These are phyloP conservation scores for Coemansia sp. DNA, from an alignment of 192 early-diverging fungal genomes.

Conservation along the genomic window DNA sequence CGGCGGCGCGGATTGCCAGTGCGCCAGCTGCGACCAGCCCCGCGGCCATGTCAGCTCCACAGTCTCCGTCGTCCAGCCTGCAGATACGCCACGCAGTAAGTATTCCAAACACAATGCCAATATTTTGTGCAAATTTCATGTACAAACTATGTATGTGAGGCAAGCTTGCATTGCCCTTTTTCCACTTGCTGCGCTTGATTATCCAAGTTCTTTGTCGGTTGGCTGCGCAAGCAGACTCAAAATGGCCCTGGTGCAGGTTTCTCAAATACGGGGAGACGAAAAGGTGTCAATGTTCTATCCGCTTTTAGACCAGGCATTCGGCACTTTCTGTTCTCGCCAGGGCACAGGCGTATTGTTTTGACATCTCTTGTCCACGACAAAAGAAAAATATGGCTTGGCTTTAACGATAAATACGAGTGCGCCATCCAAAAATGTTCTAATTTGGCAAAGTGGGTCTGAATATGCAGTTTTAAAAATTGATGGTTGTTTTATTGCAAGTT, in stretches of 20 bases:
- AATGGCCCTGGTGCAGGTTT: not conserved
- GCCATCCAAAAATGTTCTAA: not conserved
- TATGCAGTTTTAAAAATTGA: not conserved
- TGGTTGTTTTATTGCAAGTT: constrained; percentile 3
- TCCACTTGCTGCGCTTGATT: too few species aligned
- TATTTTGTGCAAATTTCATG: not conserved
- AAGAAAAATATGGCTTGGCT: not conserved
- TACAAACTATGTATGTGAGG: not conserved
- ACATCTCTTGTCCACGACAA: not conserved
- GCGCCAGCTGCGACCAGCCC: not conserved
- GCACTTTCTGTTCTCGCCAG: not conserved
- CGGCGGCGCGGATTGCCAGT: not conserved
- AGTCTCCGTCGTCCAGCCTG: constrained; percentile 6
- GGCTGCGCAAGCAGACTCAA: too few species aligned
- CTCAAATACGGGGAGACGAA: not conserved
- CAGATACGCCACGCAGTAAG: constrained; percentile 27
- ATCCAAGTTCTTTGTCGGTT: too few species aligned
- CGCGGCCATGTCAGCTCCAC: constrained; percentile 5
- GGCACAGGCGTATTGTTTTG: not conserved
- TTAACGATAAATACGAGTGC: not conserved
- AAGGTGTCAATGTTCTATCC: not conserved
- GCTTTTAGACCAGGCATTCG: too few species aligned
- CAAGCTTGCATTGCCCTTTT: not conserved
- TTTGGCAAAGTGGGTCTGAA: not conserved
- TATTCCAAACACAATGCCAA: constrained; percentile 9